Evolutionary conservation across 2,329 filamentous ascomycete species (phyloP).

Genomic region (Phaeosphaeriaceae sp.): DNA sequence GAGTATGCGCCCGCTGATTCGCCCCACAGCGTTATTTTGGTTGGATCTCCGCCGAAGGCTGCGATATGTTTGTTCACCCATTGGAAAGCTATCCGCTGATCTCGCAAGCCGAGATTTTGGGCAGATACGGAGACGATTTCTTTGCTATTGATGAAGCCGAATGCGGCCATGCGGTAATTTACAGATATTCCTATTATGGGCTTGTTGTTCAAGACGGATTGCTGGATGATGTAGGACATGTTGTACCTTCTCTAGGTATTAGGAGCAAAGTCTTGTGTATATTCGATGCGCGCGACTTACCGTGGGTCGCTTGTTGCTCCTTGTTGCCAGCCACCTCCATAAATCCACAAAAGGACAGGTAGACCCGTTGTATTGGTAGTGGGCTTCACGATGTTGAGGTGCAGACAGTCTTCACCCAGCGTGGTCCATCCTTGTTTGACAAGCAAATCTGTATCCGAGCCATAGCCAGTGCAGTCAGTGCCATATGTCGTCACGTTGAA

Average conservation of each 20-base stretch:
- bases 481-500: constrained; percentile 35
- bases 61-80: constrained; percentile 70
- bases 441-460: constrained; percentile 30
- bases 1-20: constrained; percentile 67
- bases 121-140: constrained; percentile 45
- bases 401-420: constrained; percentile 54
- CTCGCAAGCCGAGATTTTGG: constrained; percentile 64
- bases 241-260: constrained; percentile 29
- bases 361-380: constrained; percentile 22
- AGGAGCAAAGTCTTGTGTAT: not conserved
- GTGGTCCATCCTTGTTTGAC: constrained; percentile 30
- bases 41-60: constrained; percentile 59
- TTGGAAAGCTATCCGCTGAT: constrained; percentile 65
- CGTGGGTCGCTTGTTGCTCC: constrained; percentile 41
- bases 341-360: constrained; percentile 43
- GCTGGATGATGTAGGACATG: constrained; percentile 39
- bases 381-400: constrained; percentile 46
- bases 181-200: constrained; percentile 48
- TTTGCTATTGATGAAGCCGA: constrained; percentile 57
- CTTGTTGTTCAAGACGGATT: constrained; percentile 38
- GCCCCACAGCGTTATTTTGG: constrained; percentile 67
- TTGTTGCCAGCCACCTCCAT: constrained; percentile 43
- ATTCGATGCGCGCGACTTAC: constrained; percentile 12
- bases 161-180: constrained; percentile 58
- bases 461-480: constrained; percentile 36